Evolutionary conservation across 148 eudicot genomes (phyloP).

Genomic region (Amaranthus cruentus): DNA sequence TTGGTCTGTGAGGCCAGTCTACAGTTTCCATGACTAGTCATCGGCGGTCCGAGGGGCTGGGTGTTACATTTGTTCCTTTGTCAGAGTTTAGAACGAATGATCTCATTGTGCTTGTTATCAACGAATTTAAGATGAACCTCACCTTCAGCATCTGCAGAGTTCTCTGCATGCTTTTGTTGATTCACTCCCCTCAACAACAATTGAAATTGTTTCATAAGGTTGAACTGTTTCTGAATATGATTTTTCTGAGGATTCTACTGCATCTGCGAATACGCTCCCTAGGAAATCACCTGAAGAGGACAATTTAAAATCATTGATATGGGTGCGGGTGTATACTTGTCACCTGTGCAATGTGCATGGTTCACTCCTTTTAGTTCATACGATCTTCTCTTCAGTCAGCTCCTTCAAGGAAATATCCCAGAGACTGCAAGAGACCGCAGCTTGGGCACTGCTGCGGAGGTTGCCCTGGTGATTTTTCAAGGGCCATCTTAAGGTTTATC

Average conservation of each 20-base stretch:
- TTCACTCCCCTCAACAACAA: constrained; percentile 74
- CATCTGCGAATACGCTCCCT: constrained; percentile 83
- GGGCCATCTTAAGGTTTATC: too few relatives aligned
- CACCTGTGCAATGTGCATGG: neutral
- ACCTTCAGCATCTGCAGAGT: constrained; percentile 42
- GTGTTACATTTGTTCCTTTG: constrained; percentile 47
- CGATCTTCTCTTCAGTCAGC: too few relatives aligned
- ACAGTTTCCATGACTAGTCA: too few relatives aligned
- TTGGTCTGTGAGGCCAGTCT: too few relatives aligned
- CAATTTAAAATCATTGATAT: constrained; percentile 60
- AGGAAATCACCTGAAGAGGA: constrained; percentile 71
- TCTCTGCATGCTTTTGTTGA: constrained; percentile 88
- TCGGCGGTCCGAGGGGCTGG: too few relatives aligned
- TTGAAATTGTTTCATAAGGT: constrained; percentile 83
- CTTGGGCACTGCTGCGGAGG: too few relatives aligned
- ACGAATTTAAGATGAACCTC: constrained; percentile 69
- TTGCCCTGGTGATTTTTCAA: too few relatives aligned
- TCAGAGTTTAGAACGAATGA: constrained; percentile 85
- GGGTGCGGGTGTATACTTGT: constrained; percentile 76
- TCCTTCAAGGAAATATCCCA: too few relatives aligned
- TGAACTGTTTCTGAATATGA: constrained; percentile 75
- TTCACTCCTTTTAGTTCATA: too few relatives aligned
- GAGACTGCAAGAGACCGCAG: too few relatives aligned
- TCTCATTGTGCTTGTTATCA: constrained; percentile 70
- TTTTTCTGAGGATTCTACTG: constrained; percentile 78